phyloP scores from a whole-genome alignment of 805 yeast genomes.

The Starmera dryadoides region DNA sequence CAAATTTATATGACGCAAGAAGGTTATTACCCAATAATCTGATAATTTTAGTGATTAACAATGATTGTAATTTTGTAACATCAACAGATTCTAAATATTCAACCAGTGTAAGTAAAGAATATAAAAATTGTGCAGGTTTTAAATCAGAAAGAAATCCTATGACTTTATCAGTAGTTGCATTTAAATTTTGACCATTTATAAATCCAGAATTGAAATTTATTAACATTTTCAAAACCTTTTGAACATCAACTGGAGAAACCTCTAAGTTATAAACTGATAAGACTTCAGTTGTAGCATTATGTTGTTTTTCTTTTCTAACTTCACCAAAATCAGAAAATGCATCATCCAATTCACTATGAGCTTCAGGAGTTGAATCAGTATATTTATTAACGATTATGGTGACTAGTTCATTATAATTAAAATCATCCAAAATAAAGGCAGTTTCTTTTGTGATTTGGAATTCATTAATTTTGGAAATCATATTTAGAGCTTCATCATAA shows the following conservation, averaged over 20 bases:
- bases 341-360: neutral
- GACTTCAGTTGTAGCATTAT: neutral
- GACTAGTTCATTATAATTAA: slow-evolving; percentile 2
- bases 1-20: slow-evolving; percentile 22
- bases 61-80: slow-evolving; percentile 1
- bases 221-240: slow-evolving; percentile 3
- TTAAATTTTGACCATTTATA: neutral
- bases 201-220: slow-evolving; percentile 5
- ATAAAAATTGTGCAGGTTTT: slow-evolving; percentile 4
- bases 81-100: slow-evolving; percentile 2
- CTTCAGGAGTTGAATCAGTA: neutral
- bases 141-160: slow-evolving; percentile 7
- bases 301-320: slow-evolving; percentile 11
- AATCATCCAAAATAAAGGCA: slow-evolving; percentile 9
- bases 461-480: slow-evolving; percentile 3
- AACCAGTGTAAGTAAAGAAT: slow-evolving; percentile 8
- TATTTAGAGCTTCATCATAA: neutral
- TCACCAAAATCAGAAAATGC: slow-evolving; percentile 18
- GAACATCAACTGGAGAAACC: slow-evolving; percentile 8
- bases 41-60: slow-evolving; percentile 4
- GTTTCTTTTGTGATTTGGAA: slow-evolving; percentile 4
- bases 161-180: slow-evolving; percentile 8
- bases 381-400: neutral
- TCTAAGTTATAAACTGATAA: slow-evolving; percentile 5
- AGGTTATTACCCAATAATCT: slow-evolving; percentile 13